These are phyloP conservation scores for Podaxis sp. DNA, from an alignment of 768 basidiomycete species.

Conservation along the genomic window DNA sequence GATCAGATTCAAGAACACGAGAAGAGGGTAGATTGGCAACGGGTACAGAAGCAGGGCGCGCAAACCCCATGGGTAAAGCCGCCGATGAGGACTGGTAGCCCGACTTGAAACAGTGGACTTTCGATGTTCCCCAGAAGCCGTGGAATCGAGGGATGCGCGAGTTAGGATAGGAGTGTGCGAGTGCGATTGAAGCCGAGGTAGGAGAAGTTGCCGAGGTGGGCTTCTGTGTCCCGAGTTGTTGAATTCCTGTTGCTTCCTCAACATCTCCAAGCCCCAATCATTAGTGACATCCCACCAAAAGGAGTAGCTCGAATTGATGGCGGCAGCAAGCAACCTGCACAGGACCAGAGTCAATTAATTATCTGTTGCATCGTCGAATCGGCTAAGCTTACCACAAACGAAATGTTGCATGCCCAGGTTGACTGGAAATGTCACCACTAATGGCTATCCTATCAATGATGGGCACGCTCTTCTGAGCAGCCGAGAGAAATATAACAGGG, in stretches of 20 bases:
- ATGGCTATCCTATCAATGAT: slow-evolving; percentile 54
- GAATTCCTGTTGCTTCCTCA: slow-evolving; percentile 39
- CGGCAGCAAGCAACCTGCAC: slow-evolving; percentile 77
- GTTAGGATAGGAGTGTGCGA: slow-evolving; percentile 32
- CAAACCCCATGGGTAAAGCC: slow-evolving; percentile 64
- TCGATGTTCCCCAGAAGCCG: slow-evolving; percentile 22
- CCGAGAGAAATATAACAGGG: slow-evolving; percentile 93
- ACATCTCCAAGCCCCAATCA: slow-evolving; percentile 91
- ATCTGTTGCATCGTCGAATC: not conserved
- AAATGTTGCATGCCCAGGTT: slow-evolving; percentile 74
- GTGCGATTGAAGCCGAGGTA: slow-evolving; percentile 41
- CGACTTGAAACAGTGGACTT: slow-evolving; percentile 20
- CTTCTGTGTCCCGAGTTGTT: slow-evolving; percentile 26
- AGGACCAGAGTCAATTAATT: slow-evolving; percentile 12
- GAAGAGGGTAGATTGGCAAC: slow-evolving; percentile 80
- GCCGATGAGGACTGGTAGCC: slow-evolving; percentile 25
- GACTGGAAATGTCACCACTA: slow-evolving; percentile 40
- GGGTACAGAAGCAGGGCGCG: slow-evolving; percentile 77
- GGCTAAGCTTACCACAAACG: slow-evolving; percentile 65
- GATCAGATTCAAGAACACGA: slow-evolving; percentile 79
- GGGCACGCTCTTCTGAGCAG: slow-evolving; percentile 76
- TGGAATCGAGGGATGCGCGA: slow-evolving; percentile 21
- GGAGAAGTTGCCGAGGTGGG: slow-evolving; percentile 44
- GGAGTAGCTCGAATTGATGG: slow-evolving; percentile 88
- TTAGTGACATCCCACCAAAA: slow-evolving; percentile 99